Base-by-base conservation (phyloP, 2,329 filamentous ascomycete species). In the Neofusicoccum kwambonambiense region DNA sequence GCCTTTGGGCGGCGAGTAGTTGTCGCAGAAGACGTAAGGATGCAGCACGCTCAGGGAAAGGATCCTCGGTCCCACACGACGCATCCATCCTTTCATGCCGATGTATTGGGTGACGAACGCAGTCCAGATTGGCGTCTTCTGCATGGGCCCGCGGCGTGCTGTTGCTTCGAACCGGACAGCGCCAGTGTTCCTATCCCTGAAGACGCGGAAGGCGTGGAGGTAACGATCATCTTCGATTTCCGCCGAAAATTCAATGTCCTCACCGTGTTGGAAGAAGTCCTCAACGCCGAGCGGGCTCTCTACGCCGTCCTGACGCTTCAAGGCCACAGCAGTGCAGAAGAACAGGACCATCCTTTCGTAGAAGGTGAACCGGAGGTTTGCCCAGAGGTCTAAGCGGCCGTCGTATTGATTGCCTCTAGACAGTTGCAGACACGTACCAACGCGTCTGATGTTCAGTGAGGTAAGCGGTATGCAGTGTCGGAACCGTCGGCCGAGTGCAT, bases 261-360 rank as follows among this genome's bases (percentile, higher is more conserved):
- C 76, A 27, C 74, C 74, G 11, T 70, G 75, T 31, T 86, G 75
- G 67, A 84, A 82, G 64, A 80, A 79, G 64, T 85, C 82, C 51
- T 82, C 78, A 13, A 83, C 77, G 3, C 73, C 72, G 19, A 72
- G 73, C 35, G 77, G 75, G 4, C 75, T 79, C 35, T 71, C 73
- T 22, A 73, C 75, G 17, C 75, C 72, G 69, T 88, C 85, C 69
- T 87, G 85, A 8, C 81, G 80, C 67, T 87, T 86, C 74, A 88
- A 81, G 0, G 85, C 84, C 9, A 87, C 72, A 64, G 86, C 82
- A 0, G 82, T 83, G 67, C 80, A 83, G 71, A 84, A 86, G 73
- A 87, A 87, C 1, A 86, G 71, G 3, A 85, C 82, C 81, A 87
- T 82, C 54, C 79, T 82, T 85, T 88, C 86, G 64, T 86, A 83